These are phyloP conservation scores for Penicillium sp. DNA, from an alignment of 2,329 filamentous ascomycete genomes.

Conservation along the genomic window DNA sequence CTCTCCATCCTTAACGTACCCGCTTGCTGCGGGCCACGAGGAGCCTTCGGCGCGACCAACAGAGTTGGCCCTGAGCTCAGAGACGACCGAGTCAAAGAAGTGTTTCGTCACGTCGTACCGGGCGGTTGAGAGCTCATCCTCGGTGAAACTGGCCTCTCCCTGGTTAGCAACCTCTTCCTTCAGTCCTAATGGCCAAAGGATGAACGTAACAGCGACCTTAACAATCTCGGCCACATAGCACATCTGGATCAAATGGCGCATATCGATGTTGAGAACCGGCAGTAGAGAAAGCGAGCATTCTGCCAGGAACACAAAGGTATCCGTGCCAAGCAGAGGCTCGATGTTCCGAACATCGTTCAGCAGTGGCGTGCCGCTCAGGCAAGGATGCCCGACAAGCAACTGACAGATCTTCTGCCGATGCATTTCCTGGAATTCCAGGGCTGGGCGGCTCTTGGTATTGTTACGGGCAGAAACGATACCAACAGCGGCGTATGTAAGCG, in stretches of 20 bases:
- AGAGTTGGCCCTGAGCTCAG: constrained; percentile 37
- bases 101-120: constrained; percentile 31
- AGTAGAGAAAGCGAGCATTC: constrained; percentile 73
- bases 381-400: constrained; percentile 65
- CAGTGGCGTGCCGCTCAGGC: constrained; percentile 33
- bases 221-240: constrained; percentile 91
- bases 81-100: constrained; percentile 41
- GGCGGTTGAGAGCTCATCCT: constrained; percentile 29
- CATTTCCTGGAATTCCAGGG: constrained; percentile 66
- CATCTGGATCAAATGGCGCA: constrained; percentile 76
- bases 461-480: constrained; percentile 65
- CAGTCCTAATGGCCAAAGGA: constrained; percentile 39
- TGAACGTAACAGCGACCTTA: constrained; percentile 68
- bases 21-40: constrained; percentile 37
- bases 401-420: constrained; percentile 72
- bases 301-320: constrained; percentile 64
- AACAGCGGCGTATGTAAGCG: constrained; percentile 77
- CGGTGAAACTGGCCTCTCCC: constrained; percentile 28
- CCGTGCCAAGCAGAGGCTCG: constrained; percentile 39
- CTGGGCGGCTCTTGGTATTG: constrained; percentile 57
- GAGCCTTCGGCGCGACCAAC: constrained; percentile 36
- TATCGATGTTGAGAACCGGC: constrained; percentile 67
- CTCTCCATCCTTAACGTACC: constrained; percentile 39
- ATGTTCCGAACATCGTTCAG: constrained; percentile 39
- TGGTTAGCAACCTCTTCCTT: constrained; percentile 34